Conservation (phyloP, 805 yeast genomes). For the Nakazawaea ishiwadae region DNA sequence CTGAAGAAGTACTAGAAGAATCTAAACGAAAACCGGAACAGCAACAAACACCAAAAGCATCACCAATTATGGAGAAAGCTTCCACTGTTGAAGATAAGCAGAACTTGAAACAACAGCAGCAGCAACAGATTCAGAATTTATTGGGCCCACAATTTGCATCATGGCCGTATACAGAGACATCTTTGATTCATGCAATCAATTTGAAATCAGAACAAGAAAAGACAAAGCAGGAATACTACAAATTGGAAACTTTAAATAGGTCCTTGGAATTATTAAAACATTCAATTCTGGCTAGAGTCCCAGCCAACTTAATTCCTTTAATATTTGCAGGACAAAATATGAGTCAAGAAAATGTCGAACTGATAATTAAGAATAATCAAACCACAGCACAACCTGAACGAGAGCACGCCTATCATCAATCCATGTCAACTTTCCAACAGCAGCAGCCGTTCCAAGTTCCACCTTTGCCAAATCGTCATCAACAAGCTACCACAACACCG, state of each 20-base stretch:
- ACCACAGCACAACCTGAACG: slow-evolving; percentile 8
- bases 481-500: slow-evolving; percentile 13
- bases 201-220: slow-evolving; percentile 70
- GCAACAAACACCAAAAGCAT: slow-evolving; percentile 7
- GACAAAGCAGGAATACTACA: slow-evolving; percentile 76
- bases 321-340: slow-evolving; percentile 40
- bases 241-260: slow-evolving; percentile 55
- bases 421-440: slow-evolving; percentile 8
- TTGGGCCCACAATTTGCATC: slow-evolving; percentile 48
- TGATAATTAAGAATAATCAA: slow-evolving; percentile 13
- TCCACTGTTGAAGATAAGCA: too few species aligned
- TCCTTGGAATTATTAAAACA: slow-evolving; percentile 57
- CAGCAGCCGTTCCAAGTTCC: slow-evolving; percentile 14
- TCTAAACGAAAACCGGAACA: neutral
- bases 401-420: slow-evolving; percentile 1
- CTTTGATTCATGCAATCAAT: slow-evolving; percentile 53
- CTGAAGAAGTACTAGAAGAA: neutral
- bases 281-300: slow-evolving; percentile 60
- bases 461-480: too few species aligned
- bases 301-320: slow-evolving; percentile 56
- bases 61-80: slow-evolving; percentile 10
- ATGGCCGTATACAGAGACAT: slow-evolving; percentile 55
- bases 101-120: slow-evolving; percentile 4
- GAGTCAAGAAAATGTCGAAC: slow-evolving; percentile 17
- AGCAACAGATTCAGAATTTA: slow-evolving; percentile 19